Conservation (phyloP, 192 early-diverging fungal species). For the Rhizoclosmatium sp. region DNA sequence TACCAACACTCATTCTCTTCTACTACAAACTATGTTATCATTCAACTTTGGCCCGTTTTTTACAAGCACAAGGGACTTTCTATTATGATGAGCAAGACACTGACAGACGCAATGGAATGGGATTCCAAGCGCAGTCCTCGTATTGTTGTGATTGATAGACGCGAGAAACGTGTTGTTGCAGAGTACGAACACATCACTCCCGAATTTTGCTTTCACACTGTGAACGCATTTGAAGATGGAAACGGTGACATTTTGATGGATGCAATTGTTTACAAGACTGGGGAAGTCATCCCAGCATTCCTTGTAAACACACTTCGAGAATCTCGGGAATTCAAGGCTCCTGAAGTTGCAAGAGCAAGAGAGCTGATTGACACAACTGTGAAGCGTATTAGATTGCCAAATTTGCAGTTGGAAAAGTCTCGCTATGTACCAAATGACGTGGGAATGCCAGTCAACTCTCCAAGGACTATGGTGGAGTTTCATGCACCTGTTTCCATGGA, state of each 20-base stretch:
- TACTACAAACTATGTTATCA: slow-evolving; percentile 76
- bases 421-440: not conserved
- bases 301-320: not conserved
- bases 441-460: not conserved
- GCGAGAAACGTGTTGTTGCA: slow-evolving; percentile 69
- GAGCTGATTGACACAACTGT: not conserved
- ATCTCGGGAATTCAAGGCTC: not conserved
- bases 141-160: slow-evolving; percentile 79
- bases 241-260: slow-evolving; percentile 22
- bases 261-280: slow-evolving; percentile 2
- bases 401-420: not conserved
- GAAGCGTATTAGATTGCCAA: slow-evolving; percentile 3
- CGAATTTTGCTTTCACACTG: slow-evolving; percentile 65
- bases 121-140: slow-evolving; percentile 61
- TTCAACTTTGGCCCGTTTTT: slow-evolving; percentile 69
- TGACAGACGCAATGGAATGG: slow-evolving; percentile 74
- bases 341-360: not conserved
- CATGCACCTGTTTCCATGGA: slow-evolving; percentile 15
- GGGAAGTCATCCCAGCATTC: slow-evolving; percentile 13
- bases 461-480: not conserved
- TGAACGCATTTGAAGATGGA: slow-evolving; percentile 61
- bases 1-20: slow-evolving; percentile 81
- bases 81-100: slow-evolving; percentile 41
- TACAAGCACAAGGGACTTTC: slow-evolving; percentile 65
- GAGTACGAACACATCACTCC: slow-evolving; percentile 68